These are phyloP conservation scores for Rhizopogon sp. DNA, from an alignment of 768 basidiomycete genomes.

Conservation along the genomic window DNA sequence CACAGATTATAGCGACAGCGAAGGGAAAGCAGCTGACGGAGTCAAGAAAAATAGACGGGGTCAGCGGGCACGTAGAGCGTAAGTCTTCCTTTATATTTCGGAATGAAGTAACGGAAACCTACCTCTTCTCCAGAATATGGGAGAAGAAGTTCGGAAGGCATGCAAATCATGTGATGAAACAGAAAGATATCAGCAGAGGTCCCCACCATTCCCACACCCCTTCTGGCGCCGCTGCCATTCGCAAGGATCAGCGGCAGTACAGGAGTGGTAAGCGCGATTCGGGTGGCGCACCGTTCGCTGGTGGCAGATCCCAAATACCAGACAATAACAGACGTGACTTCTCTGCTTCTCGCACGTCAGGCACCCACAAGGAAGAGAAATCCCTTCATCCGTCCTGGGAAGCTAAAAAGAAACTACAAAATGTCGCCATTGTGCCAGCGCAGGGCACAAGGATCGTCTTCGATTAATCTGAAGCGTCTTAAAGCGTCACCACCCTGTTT, in stretches of 20 bases:
- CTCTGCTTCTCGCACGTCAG: background rate
- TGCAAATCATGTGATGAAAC: conserved; percentile 86
- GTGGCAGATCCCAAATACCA: background rate
- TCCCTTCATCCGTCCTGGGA: conserved; percentile 95
- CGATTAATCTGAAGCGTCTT: background rate
- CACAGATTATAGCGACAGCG: conserved; percentile 71
- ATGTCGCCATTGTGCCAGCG: conserved; percentile 53
- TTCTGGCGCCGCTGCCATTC: conserved; percentile 3
- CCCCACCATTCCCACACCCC: conserved; percentile 4
- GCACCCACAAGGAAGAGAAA: conserved; percentile 10
- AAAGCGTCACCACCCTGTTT: background rate
- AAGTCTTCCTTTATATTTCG: conserved; percentile 33
- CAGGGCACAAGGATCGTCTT: conserved; percentile 87
- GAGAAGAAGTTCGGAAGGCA: conserved; percentile 92
- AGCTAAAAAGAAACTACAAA: conserved; percentile 79
- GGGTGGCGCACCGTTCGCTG: conserved; percentile 14
- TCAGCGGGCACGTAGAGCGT: conserved; percentile 93
- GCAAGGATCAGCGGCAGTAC: conserved; percentile 15
- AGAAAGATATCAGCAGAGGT: conserved; percentile 22
- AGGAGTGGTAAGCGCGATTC: conserved; percentile 10
- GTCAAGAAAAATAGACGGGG: conserved; percentile 85
- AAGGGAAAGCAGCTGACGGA: conserved; percentile 46
- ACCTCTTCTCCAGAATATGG: conserved; percentile 69
- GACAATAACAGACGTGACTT: background rate
- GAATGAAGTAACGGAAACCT: conserved; percentile 1